Base-by-base conservation (phyloP, 352 stramenopile genomes). In the Aphanomyces cochlioides region DNA sequence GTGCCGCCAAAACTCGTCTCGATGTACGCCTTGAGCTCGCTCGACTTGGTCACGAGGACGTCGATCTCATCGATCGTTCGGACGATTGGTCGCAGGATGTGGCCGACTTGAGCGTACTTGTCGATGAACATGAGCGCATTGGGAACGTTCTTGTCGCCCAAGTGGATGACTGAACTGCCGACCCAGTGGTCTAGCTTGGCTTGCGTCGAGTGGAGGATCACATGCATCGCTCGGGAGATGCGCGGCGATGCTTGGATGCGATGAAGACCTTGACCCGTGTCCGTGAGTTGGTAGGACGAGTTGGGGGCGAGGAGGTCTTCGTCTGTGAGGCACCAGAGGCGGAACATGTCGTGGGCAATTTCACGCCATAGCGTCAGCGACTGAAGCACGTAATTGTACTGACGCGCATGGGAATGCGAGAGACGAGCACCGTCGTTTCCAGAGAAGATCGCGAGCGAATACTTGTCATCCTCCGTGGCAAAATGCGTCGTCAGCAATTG, bases 71-170 rank as follows among this genome's bases (percentile, higher is more conserved):
- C 87, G 17, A 96, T 76, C 0, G 88, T 90, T 70, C 94, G 94
- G 64, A 96, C 84, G 53, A 96, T 91, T n/a, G 88, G 88, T 28
- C 88, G 84, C 45, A 96, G 69, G 60, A 95, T 95, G 72, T 93
- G 85, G 21, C 87, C 78, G 12, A 96, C 92, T 72, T 98, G 95
- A 41, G 93, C 98, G 81, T 99, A 98, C 81, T 99, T 99, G 85
- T 99, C 96, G 77, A 99, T 98, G 75, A 99, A 99, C 79, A 97
- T 98, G 71, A 99, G 85, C 58, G 96, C 96, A 69, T 98, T 98
- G 13, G 96, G 96, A 38, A 99, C 96, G 79, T 99, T 99, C 80
- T 98, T 96, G 83, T 99, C 96, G 36, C 96, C 96, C 36, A 99
- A 72, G 76, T 99, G 96, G 69, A 99, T 98, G 15, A 99, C 95